Base-by-base conservation (phyloP, 257 asterid species). In the Plantago elongata region DNA sequence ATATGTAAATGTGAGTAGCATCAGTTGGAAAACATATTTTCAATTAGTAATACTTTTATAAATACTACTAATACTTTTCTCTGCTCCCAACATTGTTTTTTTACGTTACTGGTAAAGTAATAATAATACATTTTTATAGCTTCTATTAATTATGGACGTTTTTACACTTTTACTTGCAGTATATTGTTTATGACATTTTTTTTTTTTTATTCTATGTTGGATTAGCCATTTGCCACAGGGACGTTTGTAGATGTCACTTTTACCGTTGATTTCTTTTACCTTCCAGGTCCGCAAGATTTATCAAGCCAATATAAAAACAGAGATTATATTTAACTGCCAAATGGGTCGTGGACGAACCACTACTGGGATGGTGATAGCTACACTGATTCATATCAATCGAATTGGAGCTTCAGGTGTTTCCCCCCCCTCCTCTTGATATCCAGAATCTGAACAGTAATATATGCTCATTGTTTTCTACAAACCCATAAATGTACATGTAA, bases 301-400 rank as follows among this genome's bases (percentile, higher is more conserved):
- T 72, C 94, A 84, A 78, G 95, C 97, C 54, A 79, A 83, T 77
- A 67, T 88, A 74, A 79, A 72, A 72, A 86, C 96, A 38, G 86
- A 88, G 81, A 81, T 88, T 65, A 66, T 91, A 51, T 91, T 91
- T 74, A 91, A 91, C 76, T 88, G 98, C 75, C 98, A 91, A 83
- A 91, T 91, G 98, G 98, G 98, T 34, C 96, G 98, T 44, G 98
- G 98, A 66, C 81, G 98, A 64, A 91, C 98, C 47, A 91, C 98
- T 49, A 91, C 98, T 27, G 98, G 98, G 69, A 91, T 91, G 98
- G 98, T 91, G 88, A 88, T 91, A 60, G 96, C 98, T 8, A 91
- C 96, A 51, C 71, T 88, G 77, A 78, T 86, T 71, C 84, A 84
- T 82, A 82, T 91, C 62, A 85, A 79, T 73, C 96, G 98, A 69